These are phyloP conservation scores for Chloranthus sessilifolius DNA, from an alignment of 164 flowering plant genomes.

Conservation along the genomic window DNA sequence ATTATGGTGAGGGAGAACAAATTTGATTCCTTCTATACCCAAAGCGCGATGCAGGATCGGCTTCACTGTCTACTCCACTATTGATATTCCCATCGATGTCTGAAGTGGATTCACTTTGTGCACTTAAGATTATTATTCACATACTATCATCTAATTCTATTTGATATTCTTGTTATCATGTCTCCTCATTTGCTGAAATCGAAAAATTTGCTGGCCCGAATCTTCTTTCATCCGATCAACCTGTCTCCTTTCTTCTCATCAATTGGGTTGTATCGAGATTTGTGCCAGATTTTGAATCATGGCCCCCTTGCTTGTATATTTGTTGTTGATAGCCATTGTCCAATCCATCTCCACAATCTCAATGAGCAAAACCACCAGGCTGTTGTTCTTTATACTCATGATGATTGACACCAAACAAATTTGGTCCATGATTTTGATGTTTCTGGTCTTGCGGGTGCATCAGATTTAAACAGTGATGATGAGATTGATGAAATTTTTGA, in stretches of 20 bases:
- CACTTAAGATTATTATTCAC: slow-evolving; percentile 61
- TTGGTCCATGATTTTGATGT: slow-evolving; percentile 75
- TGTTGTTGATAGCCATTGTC: slow-evolving; percentile 87
- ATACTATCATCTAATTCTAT: slow-evolving; percentile 73
- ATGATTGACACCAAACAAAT: slow-evolving; percentile 81
- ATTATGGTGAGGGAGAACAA: slow-evolving; percentile 72
- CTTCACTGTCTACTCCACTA: slow-evolving; percentile 56
- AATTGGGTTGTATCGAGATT: slow-evolving; percentile 95
- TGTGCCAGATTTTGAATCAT: slow-evolving; percentile 41
- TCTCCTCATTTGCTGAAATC: slow-evolving; percentile 73
- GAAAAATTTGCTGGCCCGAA: slow-evolving; percentile 50
- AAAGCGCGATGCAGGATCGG: slow-evolving; percentile 52
- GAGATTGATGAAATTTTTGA: slow-evolving; percentile 45
- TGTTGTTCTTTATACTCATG: slow-evolving; percentile 62
- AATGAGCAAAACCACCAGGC: slow-evolving; percentile 57
- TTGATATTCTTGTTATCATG: slow-evolving; percentile 76
- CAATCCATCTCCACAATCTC: slow-evolving; percentile 83
- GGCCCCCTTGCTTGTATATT: slow-evolving; percentile 60
- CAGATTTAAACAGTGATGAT: slow-evolving; percentile 56
- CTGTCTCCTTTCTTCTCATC: slow-evolving; percentile 62
- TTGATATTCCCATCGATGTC: slow-evolving; percentile 86
- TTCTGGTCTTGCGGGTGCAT: slow-evolving; percentile 57
- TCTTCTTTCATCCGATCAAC: slow-evolving; percentile 32
- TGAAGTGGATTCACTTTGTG: slow-evolving; percentile 84
- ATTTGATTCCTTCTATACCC: slow-evolving; percentile 58